Evolutionary conservation across 1,284 basidiomycete species (phyloP), one percentile per base, ranked within the genome.

Genomic region (Rhizoctonia solani): DNA sequence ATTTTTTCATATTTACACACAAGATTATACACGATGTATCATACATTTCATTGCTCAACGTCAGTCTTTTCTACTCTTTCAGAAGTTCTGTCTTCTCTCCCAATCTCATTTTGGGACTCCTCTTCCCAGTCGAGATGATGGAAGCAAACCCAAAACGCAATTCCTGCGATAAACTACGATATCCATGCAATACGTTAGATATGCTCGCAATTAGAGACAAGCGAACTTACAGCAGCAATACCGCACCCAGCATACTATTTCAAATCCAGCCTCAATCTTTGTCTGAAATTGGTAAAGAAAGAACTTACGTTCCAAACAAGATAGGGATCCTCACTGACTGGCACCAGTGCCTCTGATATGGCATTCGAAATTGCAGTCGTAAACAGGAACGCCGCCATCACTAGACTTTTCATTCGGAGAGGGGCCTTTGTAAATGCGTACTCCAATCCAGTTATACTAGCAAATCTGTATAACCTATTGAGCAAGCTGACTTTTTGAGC

Each of bases 341-440:
- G 52, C 2, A 66, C 63, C 1, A 66, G 29, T 5, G 63, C 63
- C 19, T n/a, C 21, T 2, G 39, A 21, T 23, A 29, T 44, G 6
- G 50, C 32, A 32, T 30, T 32, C 30, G n/a, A 23, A 39, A 56
- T 49, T 3, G 25, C 63, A 1, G 50, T 66, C 3, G 52, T 66
- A 79, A 93, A 91, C 41, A 93, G 78, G 81, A 85, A 90, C 21
- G 87, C 71, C 42, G 84, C 78, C 87, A 90, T 90, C 68, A 92
- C 88, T 68, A 92, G 81, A 44, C 86, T 88, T n/a, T 85, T 84
- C 90, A 92, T 92, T 76, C 90, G 90, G 77, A 81, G 85, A 6
- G 90, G 89, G 13, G 88, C 87, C 75, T 92, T 93, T 67, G 89
- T 92, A 80, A 90, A 93, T n/a, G 91, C 93, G 75, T 93, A 93